Evolutionary conservation across 140 eudicot species (phyloP), one percentile per base, ranked within the genome.

Genomic region (Flaveria floridana): DNA sequence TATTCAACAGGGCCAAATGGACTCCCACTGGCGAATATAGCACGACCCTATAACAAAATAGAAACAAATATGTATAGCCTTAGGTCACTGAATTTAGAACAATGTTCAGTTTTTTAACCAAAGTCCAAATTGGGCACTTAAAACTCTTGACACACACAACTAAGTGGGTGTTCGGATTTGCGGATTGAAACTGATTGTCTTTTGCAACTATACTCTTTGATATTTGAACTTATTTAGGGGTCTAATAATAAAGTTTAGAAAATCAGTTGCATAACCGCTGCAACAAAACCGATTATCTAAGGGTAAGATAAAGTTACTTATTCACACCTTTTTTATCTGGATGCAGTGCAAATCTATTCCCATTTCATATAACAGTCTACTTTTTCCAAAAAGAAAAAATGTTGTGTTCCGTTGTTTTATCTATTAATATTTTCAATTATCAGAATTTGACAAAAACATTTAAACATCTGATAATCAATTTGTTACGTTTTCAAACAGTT

Each of bases 1-100:
- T 86, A 89, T 58, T 91, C 97, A 69, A 87, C 86, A 21, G 97
- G 96, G 28, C 61, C 80, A 80, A 91, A 91, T 18, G 97, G 97
- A 82, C 97, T 91, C 25, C 97, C 97, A 79, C 96, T 91, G 16
- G 97, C 97, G 76, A 87, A 89, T 55, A 87, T 91, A 37, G 91
- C 89, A 26, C 96, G 91, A 0, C 97, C 97, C 97, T 91, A 75
- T 41, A 37, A 57, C 41, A 44, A 76, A 37, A 56, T 14, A 68
- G 19, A 75, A 7, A 53, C 41, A 79, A 11, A 77, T 16, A 55
- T 12, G 30, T 28, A 47, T 16, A 64, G 23, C 51, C 37, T 28
- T 10, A 53, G 21, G 28, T n/a, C n/a, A 30, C 2, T 47, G 21
- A 48, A 26, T 15, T 30, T 16, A 57, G 44, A 41, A 51, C 14